Percentiles rank a stretch among this genome's conserved stretches.
These are phyloP conservation scores for Botryosphaeria agaves DNA, from an alignment of 2,329 filamentous ascomycete species.

Conservation along the genomic window DNA sequence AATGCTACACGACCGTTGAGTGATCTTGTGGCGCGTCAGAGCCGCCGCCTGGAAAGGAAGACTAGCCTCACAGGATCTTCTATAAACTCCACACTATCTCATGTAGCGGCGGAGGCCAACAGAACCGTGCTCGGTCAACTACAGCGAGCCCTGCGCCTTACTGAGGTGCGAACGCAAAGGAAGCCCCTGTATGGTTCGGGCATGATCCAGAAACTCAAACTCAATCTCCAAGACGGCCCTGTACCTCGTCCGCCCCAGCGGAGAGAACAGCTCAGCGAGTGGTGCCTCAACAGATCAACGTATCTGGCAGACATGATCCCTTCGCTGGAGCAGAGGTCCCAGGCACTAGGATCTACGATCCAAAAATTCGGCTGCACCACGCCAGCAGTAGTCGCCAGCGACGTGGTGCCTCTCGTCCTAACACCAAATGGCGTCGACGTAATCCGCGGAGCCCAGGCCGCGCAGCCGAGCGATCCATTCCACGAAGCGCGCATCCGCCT, in stretches of 20 bases:
- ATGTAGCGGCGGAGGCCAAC: constrained; percentile 52
- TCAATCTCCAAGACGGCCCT: constrained; percentile 42
- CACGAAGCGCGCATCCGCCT: constrained; percentile 85
- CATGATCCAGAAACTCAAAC: constrained; percentile 56
- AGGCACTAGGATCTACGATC: constrained; percentile 55
- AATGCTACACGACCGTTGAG: constrained; percentile 54
- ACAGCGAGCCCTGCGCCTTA: constrained; percentile 65
- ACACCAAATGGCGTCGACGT: constrained; percentile 40
- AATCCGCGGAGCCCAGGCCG: constrained; percentile 34
- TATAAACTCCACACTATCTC: constrained; percentile 50
- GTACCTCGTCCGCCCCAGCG: constrained; percentile 42
- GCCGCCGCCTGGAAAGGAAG: constrained; percentile 33
- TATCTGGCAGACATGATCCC: constrained; percentile 51
- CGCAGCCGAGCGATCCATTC: constrained; percentile 53
- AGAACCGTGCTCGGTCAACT: constrained; percentile 61
- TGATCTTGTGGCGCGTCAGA: constrained; percentile 56
- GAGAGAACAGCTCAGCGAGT: constrained; percentile 48
- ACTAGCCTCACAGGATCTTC: constrained; percentile 46
- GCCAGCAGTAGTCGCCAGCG: constrained; percentile 68
- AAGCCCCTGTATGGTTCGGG: constrained; percentile 66
- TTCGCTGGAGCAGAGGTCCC: constrained; percentile 55
- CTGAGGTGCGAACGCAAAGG: constrained; percentile 63
- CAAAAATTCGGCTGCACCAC: constrained; percentile 87
- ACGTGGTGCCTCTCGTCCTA: constrained; percentile 51
- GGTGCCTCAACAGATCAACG: constrained; percentile 56